Evolutionary conservation across 495 filamentous ascomycete genomes (phyloP), one percentile per base, ranked within the genome.

Genomic region (Lichenothelia convexa): DNA sequence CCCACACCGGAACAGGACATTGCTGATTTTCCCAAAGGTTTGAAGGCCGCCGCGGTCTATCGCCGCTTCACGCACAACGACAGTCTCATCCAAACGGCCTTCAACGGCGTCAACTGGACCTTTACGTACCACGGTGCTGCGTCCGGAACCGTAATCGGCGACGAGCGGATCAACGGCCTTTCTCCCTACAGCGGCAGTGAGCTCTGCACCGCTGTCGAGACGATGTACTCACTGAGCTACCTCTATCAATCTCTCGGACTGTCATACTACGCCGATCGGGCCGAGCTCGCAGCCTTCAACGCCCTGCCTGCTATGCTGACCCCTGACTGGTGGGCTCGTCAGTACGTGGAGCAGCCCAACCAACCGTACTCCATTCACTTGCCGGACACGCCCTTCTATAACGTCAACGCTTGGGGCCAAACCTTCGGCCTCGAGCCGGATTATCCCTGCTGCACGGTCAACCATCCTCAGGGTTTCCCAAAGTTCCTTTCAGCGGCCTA

Each of bases 261-360:
- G 36, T 60, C 60, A 22, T 37, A 54, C n/a, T 68, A 65, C 38
- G 73, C 70, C 3, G 72, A 76, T 43, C 51, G 57, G 13, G 60
- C 63, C 6, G 73, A 77, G 46, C 48, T 62, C 30, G 58, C 61
- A 6, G 69, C 71, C 6, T 78, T 70, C 52, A 77, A 77, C 35
- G 64, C 67, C 4, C 47, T 75, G 5, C 71, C 73, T 3, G 65
- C 61, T 1, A 63, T 62, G 34, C 34, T 72, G 19, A 63, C 62
- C n/a, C 53, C 59, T 5, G 64, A 75, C 42, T 69, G 67, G 61
- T 77, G 73, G 70, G 60, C 59, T 6, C 70, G 63, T 40, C 69
- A 74, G 43, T 77, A 78, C 44, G 59, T 78, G 32, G 49, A 53
- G 7, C 56, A 73, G 40, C 54, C 65, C 0, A 76, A 75, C 37